Base-by-base conservation (phyloP, 2,329 filamentous ascomycete genomes). In the Aspergillus pseudoglaucus region DNA sequence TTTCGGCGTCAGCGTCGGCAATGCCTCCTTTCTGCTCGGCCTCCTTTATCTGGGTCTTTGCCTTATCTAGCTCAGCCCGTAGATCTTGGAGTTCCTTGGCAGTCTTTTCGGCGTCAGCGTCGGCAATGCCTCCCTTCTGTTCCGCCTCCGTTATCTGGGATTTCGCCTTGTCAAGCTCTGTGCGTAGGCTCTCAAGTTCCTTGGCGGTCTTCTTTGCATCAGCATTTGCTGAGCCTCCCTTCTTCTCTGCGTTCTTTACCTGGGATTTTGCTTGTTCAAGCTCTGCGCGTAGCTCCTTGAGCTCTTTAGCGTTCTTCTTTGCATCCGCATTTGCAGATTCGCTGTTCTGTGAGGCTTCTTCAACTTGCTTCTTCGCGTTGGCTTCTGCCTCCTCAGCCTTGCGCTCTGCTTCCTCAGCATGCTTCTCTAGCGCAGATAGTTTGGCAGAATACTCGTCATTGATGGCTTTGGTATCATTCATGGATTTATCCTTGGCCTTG, bases 381-480 rank as follows among this genome's bases (percentile, higher is more conserved):
- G 76, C 67, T 54, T 61, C 58, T 17, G 56, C 56, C 32, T 62
- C 56, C 25, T 56, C 53, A 20, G 60, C 56, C 41, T 59, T 60
- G 15, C 50, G 53, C 43, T 66, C 59, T 3, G 67, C 58, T 17
- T 61, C 59, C 41, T 77, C 70, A 6, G 80, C 65, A 52, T 82
- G 72, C 33, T 72, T 73, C 56, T 80, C 75, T 23, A 84, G 49
- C 3, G 54, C 56, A 41, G 63, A 65, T 40, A 64, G 58, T 49
- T 74, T 76, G 7, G 68, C 64, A 27, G 66, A 65, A 57, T 77
- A 73, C 45, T 77, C 74, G 42, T 80, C 74, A 45, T 75, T 75
- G 2, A 77, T 71, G 9, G 74, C 74, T 53, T 84, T 75, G 1
- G 85, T 62, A 54, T 87, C 84, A 53, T 81, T 75, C 0, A 73